Percentiles rank a stretch among this genome's conserved stretches.
Evolutionary conservation across 257 asterid species (phyloP).

Genomic region (Solanum piurae): DNA sequence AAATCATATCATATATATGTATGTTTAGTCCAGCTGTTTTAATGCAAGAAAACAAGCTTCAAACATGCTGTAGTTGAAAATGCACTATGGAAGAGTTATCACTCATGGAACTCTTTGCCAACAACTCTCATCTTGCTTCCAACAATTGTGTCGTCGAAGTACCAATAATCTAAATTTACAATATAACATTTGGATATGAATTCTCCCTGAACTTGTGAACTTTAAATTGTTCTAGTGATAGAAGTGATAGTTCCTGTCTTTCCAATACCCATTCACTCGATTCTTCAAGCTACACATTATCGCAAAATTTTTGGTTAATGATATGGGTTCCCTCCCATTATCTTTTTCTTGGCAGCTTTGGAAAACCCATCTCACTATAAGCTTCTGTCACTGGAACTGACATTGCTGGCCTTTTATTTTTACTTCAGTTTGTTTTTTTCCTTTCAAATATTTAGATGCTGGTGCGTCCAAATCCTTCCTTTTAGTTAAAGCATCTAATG

Average conservation of each 20-base stretch:
- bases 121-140: neutral
- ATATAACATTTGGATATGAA: neutral
- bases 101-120: neutral
- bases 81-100: neutral
- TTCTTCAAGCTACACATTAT: neutral
- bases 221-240: neutral
- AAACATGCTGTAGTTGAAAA: neutral
- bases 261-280: neutral
- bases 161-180: neutral
- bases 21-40: neutral
- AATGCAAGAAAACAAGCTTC: neutral
- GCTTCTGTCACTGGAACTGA: neutral
- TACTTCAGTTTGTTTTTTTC: neutral
- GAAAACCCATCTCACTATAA: neutral
- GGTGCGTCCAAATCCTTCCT: neutral
- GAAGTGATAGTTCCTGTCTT: neutral
- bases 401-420: neutral
- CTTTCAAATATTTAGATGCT: neutral
- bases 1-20: neutral
- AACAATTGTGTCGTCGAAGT: neutral
- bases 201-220: neutral
- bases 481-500: neutral
- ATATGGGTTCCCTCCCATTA: neutral
- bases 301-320: neutral
- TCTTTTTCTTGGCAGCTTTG: neutral